phyloP scores from a whole-genome alignment of 2,329 filamentous ascomycete genomes.

The Fusarium sp. region DNA sequence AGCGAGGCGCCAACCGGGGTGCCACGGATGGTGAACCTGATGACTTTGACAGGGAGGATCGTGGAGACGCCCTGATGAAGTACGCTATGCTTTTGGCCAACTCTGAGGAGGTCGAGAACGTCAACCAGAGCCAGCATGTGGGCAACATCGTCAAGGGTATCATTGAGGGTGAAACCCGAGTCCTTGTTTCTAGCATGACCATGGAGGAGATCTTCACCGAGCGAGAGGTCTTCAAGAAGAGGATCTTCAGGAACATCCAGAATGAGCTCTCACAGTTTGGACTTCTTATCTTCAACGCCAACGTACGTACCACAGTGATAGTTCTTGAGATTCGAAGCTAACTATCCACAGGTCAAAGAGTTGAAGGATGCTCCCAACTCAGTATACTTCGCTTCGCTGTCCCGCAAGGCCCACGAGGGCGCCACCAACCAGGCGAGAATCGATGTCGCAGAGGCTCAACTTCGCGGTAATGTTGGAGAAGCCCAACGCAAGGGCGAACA shows the following conservation, averaged over 20 bases:
- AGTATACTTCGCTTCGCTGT: slow-evolving; percentile 86
- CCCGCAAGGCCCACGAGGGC: slow-evolving; percentile 86
- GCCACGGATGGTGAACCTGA: slow-evolving; percentile 25
- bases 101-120: slow-evolving; percentile 60
- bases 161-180: slow-evolving; percentile 88
- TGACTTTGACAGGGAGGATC: slow-evolving; percentile 60
- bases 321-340: not conserved
- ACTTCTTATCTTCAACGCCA: slow-evolving; percentile 77
- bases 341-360: slow-evolving; percentile 71
- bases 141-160: slow-evolving; percentile 90
- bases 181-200: slow-evolving; percentile 88
- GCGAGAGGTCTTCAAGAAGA: slow-evolving; percentile 80
- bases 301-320: slow-evolving; percentile 56
- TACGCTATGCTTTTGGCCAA: slow-evolving; percentile 85
- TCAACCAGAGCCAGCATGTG: slow-evolving; percentile 69
- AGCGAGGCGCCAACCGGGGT: slow-evolving; percentile 60
- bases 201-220: slow-evolving; percentile 92
- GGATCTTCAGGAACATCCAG: slow-evolving; percentile 81
- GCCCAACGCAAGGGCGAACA: slow-evolving; percentile 83
- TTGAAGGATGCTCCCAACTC: slow-evolving; percentile 84
- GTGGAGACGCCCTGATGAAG: slow-evolving; percentile 77
- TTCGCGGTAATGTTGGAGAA: slow-evolving; percentile 80
- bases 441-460: slow-evolving; percentile 74
- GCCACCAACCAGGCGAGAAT: slow-evolving; percentile 83
- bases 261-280: slow-evolving; percentile 85